phyloP scores from a whole-genome alignment of 192 early-diverging fungal species.

The Rhizophagus sp. region DNA sequence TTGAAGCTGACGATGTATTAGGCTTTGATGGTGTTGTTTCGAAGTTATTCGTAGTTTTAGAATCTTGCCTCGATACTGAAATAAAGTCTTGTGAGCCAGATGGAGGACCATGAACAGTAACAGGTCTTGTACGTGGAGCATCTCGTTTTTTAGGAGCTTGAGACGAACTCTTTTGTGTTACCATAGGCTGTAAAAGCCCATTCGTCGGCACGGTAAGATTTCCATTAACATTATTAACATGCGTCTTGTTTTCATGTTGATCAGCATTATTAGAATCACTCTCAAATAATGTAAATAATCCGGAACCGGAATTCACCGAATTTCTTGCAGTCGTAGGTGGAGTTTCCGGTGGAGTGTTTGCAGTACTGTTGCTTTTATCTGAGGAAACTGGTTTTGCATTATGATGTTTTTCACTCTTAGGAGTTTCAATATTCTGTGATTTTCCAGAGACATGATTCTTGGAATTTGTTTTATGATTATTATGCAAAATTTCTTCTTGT shows the following conservation, averaged over 20 bases:
- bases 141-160: constrained; percentile 29
- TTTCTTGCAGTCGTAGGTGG: constrained; percentile 1
- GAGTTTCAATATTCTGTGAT: not conserved
- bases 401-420: not conserved
- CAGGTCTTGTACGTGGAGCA: constrained; percentile 21
- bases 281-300: constrained; percentile 27
- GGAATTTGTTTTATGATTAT: not conserved
- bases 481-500: constrained; percentile 3
- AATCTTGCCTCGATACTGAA: not conserved
- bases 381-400: not conserved
- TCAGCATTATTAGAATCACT: constrained; percentile 4
- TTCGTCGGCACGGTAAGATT: not conserved
- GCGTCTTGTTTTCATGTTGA: not conserved
- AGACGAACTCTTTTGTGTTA: constrained; percentile 7
- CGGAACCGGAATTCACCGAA: not conserved
- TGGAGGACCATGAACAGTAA: constrained; percentile 20
- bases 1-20: not conserved
- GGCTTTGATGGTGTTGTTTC: not conserved
- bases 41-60: not conserved
- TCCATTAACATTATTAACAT: not conserved
- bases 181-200: not conserved
- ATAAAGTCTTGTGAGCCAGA: constrained; percentile 10
- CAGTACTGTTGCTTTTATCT: not conserved
- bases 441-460: not conserved
- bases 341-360: constrained; percentile 20